phyloP scores from a whole-genome alignment of 805 yeast genomes.

The Candida morakotiae region DNA sequence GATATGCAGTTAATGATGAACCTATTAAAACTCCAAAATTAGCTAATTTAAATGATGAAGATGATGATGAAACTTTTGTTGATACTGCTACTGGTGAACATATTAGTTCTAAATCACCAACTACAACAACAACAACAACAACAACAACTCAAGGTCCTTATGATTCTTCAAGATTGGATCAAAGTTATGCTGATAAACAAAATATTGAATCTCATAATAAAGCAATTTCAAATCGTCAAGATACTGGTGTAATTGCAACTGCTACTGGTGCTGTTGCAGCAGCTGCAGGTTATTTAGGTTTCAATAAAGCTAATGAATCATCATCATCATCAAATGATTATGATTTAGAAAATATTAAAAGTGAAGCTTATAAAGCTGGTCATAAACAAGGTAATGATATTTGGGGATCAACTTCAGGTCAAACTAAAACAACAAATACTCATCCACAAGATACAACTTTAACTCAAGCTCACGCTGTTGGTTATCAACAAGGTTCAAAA shows the following conservation, averaged over 20 bases:
- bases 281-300: conserved; percentile 5
- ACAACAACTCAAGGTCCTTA: background rate
- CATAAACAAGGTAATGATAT: conserved; percentile 2
- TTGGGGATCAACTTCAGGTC: background rate
- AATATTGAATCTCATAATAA: background rate
- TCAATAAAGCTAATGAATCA: no score
- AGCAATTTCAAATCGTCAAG: conserved; percentile 1
- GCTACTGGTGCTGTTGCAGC: conserved; percentile 7
- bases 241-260: conserved; percentile 5
- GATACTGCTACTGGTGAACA: conserved; percentile 5
- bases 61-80: conserved; percentile 1
- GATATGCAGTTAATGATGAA: conserved; percentile 7
- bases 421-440: background rate
- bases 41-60: conserved; percentile 7
- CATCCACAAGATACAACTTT: conserved; percentile 5
- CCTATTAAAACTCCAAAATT: conserved; percentile 8
- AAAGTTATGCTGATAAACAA: background rate
- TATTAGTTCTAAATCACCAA: background rate
- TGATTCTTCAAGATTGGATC: background rate
- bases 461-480: conserved; percentile 5
- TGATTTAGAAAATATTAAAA: background rate
- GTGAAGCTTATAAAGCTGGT: conserved; percentile 1
- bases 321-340: background rate
- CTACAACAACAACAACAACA: no score
- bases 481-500: conserved; percentile 5